Evolutionary conservation across 2,329 filamentous ascomycete genomes (phyloP).

Genomic region (Aspergillus sp.): DNA sequence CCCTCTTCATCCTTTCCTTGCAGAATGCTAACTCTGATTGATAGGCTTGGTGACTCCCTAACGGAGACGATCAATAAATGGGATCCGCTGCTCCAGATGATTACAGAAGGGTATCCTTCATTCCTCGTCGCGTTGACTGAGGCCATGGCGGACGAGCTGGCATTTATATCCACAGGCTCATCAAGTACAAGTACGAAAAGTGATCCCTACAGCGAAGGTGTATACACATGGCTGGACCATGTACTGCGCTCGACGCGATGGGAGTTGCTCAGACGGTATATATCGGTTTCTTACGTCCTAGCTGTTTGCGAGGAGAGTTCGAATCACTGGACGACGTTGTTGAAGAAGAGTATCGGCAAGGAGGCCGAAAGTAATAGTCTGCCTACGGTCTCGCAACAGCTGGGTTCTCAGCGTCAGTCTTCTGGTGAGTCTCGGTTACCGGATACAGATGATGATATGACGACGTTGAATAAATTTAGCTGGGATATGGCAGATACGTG

Average conservation of each 20-base stretch:
- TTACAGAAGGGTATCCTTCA: conserved; percentile 33
- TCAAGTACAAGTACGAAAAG: conserved; percentile 20
- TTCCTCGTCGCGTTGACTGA: conserved; percentile 43
- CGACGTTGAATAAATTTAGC: conserved; percentile 26
- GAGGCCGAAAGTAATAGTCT: neutral
- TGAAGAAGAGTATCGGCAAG: conserved; percentile 22
- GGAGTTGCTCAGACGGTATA: conserved; percentile 27
- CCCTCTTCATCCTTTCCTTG: conserved; percentile 1
- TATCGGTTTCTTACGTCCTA: conserved; percentile 34
- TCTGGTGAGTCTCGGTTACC: neutral
- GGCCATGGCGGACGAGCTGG: conserved; percentile 39
- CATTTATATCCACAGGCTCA: conserved; percentile 19
- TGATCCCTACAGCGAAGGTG: conserved; percentile 41
- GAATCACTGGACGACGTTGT: conserved; percentile 32
- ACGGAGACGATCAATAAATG: conserved; percentile 32
- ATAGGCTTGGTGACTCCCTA: conserved; percentile 30
- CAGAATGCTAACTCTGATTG: neutral
- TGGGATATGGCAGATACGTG: conserved; percentile 31
- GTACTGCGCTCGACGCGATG: conserved; percentile 44
- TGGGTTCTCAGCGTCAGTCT: neutral
- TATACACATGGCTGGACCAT: conserved; percentile 52
- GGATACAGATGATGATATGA: conserved; percentile 15
- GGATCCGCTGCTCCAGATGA: conserved; percentile 36
- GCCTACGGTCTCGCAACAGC: neutral
- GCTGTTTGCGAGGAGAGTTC: conserved; percentile 32